Conservation (phyloP, 495 filamentous ascomycete genomes). For the Hypoxylon cercidicola region DNA sequence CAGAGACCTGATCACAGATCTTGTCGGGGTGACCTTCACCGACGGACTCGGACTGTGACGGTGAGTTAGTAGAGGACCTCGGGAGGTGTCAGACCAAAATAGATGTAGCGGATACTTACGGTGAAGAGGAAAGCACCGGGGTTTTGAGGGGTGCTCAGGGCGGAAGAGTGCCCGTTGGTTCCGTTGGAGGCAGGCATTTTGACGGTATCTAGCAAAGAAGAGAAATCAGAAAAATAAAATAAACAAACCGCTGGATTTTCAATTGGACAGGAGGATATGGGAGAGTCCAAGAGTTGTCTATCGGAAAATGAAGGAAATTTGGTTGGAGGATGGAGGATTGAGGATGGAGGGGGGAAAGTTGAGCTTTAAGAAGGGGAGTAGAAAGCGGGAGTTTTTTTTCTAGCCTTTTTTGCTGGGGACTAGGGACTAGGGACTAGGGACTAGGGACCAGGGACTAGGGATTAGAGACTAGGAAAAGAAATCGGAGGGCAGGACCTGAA, state of each 20-base stretch:
- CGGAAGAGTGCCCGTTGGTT: constrained; percentile 54
- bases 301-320: constrained; percentile 36
- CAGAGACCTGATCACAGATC: constrained; percentile 98
- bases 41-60: constrained; percentile 84
- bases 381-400: constrained; percentile 41
- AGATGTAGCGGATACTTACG: constrained; percentile 53
- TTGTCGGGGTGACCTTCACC: constrained; percentile 98
- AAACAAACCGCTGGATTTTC: constrained; percentile 20
- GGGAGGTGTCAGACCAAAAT: background rate
- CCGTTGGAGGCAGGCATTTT: constrained; percentile 73
- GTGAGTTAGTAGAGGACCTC: background rate
- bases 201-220: constrained; percentile 30
- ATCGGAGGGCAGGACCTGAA: constrained; percentile 35
- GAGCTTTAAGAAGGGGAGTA: constrained; percentile 41
- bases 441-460: constrained; percentile 16
- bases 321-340: constrained; percentile 33
- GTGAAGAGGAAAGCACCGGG: constrained; percentile 95
- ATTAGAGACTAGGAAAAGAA: too few relatives aligned
- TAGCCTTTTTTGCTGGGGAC: constrained; percentile 26
- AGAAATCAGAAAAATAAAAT: constrained; percentile 14
- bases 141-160: constrained; percentile 59
- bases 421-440: constrained; percentile 15
- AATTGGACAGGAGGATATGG: constrained; percentile 21
- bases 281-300: constrained; percentile 34
- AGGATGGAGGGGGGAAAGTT: constrained; percentile 33